Base-by-base conservation (phyloP, 495 filamentous ascomycete genomes). In the Aeminium ludgeri region DNA sequence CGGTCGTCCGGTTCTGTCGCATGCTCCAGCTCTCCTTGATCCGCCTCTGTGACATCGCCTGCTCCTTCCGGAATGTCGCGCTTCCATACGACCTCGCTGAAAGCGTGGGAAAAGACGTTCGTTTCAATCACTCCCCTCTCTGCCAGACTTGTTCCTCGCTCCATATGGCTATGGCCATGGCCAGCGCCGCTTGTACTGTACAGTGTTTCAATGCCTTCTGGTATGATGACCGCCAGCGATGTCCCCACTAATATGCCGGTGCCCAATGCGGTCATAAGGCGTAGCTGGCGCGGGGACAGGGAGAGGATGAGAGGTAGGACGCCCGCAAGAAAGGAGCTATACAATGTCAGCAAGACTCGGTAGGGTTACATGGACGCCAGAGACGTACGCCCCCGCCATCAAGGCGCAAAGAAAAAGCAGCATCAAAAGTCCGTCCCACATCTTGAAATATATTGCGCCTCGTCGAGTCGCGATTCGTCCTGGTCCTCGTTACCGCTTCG, bases 231-330 rank as follows among this genome's bases (percentile, higher is more conserved):
- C 41, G 96, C 86, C 49, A 97, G 70, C 7, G 85, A 84, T 27
- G 87, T 96, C 28, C 89, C 89, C 16, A 97, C 86, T 6, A 97
- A 66, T 12, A 97, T 78, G 30, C 89, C 89, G 65, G 94, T 84
- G 23, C 89, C 89, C 55, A 97, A 74, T 16, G 85, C 83, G 10
- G 86, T 86, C 57, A 96, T 82, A 28, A 95, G 59, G 54, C 89
- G 76, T 18, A 94, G 65, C 56, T 92, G 84, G 28, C 83, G 82
- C 44, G 77, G 76, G n/a, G 89, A 86, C 11, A 97, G 72, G 38
- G 78, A 71, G 65, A 97, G 80, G 30, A 82, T 86, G 28, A 97
- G 69, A 41, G 89, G 89, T 54, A 97, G 72, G 57, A 82, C 80
- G 61, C 89, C 89, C 52, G 91, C 86, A 36, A 92, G 70, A 56